Conservation (phyloP, 1,139 yeast genomes). For the Torulaspora pretoriensis region DNA sequence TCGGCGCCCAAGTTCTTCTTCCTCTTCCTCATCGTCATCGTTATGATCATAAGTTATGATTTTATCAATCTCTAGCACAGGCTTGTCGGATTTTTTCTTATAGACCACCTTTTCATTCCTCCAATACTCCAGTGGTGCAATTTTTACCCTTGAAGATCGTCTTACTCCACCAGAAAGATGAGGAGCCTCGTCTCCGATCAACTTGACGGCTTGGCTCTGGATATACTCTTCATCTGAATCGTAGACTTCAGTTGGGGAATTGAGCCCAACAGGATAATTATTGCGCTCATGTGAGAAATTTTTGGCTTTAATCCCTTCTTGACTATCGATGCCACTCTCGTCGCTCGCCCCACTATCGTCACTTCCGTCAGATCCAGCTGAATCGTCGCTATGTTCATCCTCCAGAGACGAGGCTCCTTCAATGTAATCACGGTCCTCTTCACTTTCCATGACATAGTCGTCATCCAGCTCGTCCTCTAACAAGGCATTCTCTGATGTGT, state of each 20-base stretch:
- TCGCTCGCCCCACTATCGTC: conserved; percentile 12
- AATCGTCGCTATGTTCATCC: conserved; percentile 7
- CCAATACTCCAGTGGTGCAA: conserved; percentile 82
- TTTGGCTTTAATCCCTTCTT: not conserved
- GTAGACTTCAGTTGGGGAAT: conserved; percentile 16
- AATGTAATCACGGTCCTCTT: conserved; percentile 28
- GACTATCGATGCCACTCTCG: not conserved
- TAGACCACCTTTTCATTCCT: conserved; percentile 73
- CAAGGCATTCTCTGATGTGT: conserved; percentile 34
- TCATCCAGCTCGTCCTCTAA: conserved; percentile 30
- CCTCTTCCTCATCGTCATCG: conserved; percentile 34
- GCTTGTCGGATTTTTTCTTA: conserved; percentile 46
- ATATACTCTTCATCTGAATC: conserved; percentile 31
- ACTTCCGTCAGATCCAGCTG: conserved; percentile 8
- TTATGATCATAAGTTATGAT: conserved; percentile 45
- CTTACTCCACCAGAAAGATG: conserved; percentile 33
- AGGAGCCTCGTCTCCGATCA: conserved; percentile 16
- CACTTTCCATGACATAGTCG: conserved; percentile 23
- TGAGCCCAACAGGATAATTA: conserved; percentile 5
- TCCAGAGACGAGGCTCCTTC: conserved; percentile 19
- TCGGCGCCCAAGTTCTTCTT: conserved; percentile 17
- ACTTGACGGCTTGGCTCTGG: conserved; percentile 22
- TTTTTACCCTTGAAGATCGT: conserved; percentile 58
- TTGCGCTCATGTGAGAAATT: not conserved
- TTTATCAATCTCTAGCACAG: conserved; percentile 57